Evolutionary conservation across 1,284 basidiomycete species (phyloP).

Genomic region (Ustilago vetiveriae): DNA sequence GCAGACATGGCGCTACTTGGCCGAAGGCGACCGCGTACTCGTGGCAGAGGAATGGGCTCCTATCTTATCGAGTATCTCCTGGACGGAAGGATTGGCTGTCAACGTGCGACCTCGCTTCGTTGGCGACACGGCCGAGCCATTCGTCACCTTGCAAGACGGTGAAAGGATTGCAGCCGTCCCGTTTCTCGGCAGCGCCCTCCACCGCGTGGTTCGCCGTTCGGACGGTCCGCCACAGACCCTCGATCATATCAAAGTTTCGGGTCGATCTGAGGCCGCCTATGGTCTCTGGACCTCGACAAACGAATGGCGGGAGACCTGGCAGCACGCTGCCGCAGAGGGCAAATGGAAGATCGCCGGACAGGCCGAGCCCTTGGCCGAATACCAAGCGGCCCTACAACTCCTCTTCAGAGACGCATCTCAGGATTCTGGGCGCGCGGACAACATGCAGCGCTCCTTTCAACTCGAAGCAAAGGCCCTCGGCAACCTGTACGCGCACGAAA

Average conservation of each 20-base stretch:
- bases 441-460: conserved; percentile 48
- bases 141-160: conserved; percentile 16
- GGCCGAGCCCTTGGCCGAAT: conserved; percentile 40
- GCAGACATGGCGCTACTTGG: conserved; percentile 59
- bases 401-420: conserved; percentile 29
- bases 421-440: conserved; percentile 5
- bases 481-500: conserved; percentile 43
- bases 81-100: conserved; percentile 53
- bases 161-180: conserved; percentile 26
- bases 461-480: conserved; percentile 55
- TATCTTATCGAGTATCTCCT: conserved; percentile 54
- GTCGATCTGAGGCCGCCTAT: conserved; percentile 17
- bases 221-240: not conserved
- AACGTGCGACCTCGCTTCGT: conserved; percentile 35
- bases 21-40: conserved; percentile 49
- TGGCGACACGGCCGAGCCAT: conserved; percentile 15
- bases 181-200: conserved; percentile 50
- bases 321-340: conserved; percentile 6
- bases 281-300: conserved; percentile 5
- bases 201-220: conserved; percentile 14
- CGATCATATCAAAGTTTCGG: conserved; percentile 6
- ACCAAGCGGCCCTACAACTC: conserved; percentile 42
- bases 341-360: conserved; percentile 9
- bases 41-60: conserved; percentile 57
- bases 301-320: conserved; percentile 38